A percentile compares a stretch with the other conserved stretches of the same genome.
Conservation (phyloP, 2,329 filamentous ascomycete species). For the Clarireedia paspali region DNA sequence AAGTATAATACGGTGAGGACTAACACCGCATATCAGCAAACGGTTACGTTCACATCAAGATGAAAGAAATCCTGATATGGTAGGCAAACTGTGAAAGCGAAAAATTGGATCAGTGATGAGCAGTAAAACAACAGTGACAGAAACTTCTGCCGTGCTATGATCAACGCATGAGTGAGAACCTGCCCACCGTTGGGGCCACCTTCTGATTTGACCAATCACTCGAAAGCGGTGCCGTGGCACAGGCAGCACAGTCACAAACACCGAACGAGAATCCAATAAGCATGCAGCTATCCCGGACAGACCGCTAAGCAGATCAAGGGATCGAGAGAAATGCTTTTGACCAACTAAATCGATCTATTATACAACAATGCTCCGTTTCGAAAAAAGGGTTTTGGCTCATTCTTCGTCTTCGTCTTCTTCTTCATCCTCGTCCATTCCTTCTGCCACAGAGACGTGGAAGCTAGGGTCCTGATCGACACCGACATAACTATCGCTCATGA, state of each 20-base stretch:
- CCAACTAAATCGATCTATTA: constrained; percentile 27
- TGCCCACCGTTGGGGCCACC: constrained; percentile 7
- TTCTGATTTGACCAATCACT: constrained; percentile 9
- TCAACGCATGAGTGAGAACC: constrained; percentile 15
- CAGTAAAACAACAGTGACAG: constrained; percentile 14
- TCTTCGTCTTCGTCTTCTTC: constrained; percentile 50
- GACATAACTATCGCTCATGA: constrained; percentile 97
- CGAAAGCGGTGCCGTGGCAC: constrained; percentile 19
- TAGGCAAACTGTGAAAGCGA: background rate
- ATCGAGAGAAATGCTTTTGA: constrained; percentile 14
- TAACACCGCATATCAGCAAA: background rate
- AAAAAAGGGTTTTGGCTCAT: constrained; percentile 16
- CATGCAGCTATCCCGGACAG: constrained; percentile 12
- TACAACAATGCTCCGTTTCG: constrained; percentile 23
- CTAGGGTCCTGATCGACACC: constrained; percentile 93
- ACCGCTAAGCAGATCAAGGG: constrained; percentile 12
- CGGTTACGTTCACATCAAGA: background rate
- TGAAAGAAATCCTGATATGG: background rate
- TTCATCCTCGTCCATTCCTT: constrained; percentile 92
- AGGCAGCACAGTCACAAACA: constrained; percentile 24
- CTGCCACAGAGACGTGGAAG: constrained; percentile 77
- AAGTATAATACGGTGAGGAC: background rate
- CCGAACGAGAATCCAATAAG: constrained; percentile 19
- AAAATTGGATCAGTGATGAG: constrained; percentile 7
- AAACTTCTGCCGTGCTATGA: constrained; percentile 18